These are phyloP conservation scores for Fibroporia radiculosa DNA, from an alignment of 768 basidiomycete species.

Conservation along the genomic window DNA sequence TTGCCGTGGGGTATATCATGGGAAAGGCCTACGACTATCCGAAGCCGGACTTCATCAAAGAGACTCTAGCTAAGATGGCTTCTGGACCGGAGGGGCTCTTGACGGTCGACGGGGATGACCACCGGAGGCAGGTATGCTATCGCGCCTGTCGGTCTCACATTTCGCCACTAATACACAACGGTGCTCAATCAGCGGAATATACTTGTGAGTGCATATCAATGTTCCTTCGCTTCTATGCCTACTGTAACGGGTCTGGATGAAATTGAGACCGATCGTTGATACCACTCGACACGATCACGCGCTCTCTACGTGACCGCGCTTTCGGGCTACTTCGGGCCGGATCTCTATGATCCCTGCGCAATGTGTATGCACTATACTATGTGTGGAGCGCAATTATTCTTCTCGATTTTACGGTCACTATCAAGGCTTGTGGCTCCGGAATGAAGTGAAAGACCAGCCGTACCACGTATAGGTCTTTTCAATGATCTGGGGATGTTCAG, in stretches of 20 bases:
- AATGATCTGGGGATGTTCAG: neutral
- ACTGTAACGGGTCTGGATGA: too few species aligned
- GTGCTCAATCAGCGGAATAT: conserved; percentile 36
- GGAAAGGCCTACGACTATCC: conserved; percentile 48
- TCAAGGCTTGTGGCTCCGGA: too few species aligned
- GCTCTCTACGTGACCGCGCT: too few species aligned
- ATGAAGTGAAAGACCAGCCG: too few species aligned
- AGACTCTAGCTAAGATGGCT: conserved; percentile 43
- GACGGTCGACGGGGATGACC: conserved; percentile 47
- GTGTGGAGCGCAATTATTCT: too few species aligned
- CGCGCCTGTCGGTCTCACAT: neutral
- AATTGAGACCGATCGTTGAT: too few species aligned
- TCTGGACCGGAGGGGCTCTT: conserved; percentile 42
- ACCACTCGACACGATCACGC: too few species aligned
- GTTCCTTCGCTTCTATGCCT: too few species aligned
- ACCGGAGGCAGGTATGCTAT: conserved; percentile 46
- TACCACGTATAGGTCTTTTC: neutral
- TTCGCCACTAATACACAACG: neutral
- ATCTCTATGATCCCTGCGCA: too few species aligned
- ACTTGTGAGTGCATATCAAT: conserved; percentile 34
- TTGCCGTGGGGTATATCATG: conserved; percentile 52
- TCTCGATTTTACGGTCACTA: too few species aligned
- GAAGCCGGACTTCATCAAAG: conserved; percentile 52
- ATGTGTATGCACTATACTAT: too few species aligned
- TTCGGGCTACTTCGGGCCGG: too few species aligned